Evolutionary conservation across 495 filamentous ascomycete genomes (phyloP), one percentile per base, ranked within the genome.

Genomic region (Xylaria telfairii): DNA sequence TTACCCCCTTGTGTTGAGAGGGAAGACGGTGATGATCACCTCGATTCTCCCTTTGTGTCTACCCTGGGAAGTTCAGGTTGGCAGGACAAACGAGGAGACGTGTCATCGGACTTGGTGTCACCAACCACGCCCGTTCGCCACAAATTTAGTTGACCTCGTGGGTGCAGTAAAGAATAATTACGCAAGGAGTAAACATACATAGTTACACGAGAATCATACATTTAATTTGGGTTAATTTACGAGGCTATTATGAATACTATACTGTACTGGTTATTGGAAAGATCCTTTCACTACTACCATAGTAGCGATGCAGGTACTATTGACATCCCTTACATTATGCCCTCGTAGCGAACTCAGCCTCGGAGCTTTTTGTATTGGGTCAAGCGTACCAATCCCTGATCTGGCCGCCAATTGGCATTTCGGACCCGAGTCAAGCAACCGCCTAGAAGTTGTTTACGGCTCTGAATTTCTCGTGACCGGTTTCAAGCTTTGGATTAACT

Each of bases 31-130:
- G 67, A 51, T 8, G 67, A 65, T 6, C 61, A 47, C 12, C 51
- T 69, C 1, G 65, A 68, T 44, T 73, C 72, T 0, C 72, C 72
- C n/a, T 57, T 57, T 46, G 68, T 73, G 10, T 73, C 72, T 19
- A 73, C 72, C 3, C 34, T 73, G 12, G 72, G 68, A 19, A 73
- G 49, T 32, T 0, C 28, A 15, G 72, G 68, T 2, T 70, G 72
- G 72, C 72, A 71, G 19, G 72, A 68, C 24, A 67, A 73, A 19
- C 24, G 61, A 56, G 42, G 7, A 7, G 62, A 67, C 30, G 53
- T 37, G 28, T 57, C 66, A 3, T 66, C 66, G 34, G 65, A 73
- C 21, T 49, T 73, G 0, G 72, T 73, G 26, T 73, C 72, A 17
- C 72, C 72, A 39, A 67, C 64, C 6, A 71, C 72, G 21, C 68